Evolutionary conservation across 2,329 filamentous ascomycete species (phyloP).

Genomic region (Fusarium circinatum): DNA sequence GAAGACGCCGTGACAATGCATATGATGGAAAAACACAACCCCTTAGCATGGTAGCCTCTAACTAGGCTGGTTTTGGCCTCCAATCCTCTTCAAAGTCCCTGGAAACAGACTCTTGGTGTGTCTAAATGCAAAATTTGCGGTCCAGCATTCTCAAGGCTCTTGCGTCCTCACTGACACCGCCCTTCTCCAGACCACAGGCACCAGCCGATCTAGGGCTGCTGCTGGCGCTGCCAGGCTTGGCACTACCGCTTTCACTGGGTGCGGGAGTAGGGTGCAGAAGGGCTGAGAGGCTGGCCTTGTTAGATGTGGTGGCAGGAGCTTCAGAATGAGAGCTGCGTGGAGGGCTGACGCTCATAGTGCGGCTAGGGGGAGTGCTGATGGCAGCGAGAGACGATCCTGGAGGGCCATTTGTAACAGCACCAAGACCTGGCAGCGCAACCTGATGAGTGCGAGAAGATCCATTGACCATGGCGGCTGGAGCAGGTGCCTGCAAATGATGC

Average conservation of each 20-base stretch:
- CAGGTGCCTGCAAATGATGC: constrained; percentile 57
- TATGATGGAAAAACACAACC: constrained; percentile 27
- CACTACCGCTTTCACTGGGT: constrained; percentile 58
- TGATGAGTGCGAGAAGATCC: constrained; percentile 52
- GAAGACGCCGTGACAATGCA: constrained; percentile 44
- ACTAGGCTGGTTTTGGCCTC: background rate
- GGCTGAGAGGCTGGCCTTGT: constrained; percentile 60
- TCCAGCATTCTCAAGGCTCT: constrained; percentile 74
- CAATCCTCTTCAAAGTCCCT: background rate
- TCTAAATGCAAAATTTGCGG: constrained; percentile 60
- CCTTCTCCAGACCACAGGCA: constrained; percentile 45
- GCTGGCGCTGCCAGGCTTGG: constrained; percentile 55
- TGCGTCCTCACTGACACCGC: constrained; percentile 69
- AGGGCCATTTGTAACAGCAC: constrained; percentile 46
- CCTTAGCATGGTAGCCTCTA: constrained; percentile 5
- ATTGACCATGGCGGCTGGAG: constrained; percentile 54
- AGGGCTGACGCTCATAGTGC: constrained; percentile 61
- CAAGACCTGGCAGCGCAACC: constrained; percentile 57
- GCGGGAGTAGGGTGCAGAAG: constrained; percentile 62
- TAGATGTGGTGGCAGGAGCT: constrained; percentile 30
- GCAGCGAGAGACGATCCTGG: constrained; percentile 42
- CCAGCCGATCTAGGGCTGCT: constrained; percentile 51
- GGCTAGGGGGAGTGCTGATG: constrained; percentile 56
- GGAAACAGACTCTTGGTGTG: background rate
- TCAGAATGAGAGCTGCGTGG: constrained; percentile 54